phyloP scores from a whole-genome alignment of 2,329 filamentous ascomycete species.

The Zasmidium cellare region DNA sequence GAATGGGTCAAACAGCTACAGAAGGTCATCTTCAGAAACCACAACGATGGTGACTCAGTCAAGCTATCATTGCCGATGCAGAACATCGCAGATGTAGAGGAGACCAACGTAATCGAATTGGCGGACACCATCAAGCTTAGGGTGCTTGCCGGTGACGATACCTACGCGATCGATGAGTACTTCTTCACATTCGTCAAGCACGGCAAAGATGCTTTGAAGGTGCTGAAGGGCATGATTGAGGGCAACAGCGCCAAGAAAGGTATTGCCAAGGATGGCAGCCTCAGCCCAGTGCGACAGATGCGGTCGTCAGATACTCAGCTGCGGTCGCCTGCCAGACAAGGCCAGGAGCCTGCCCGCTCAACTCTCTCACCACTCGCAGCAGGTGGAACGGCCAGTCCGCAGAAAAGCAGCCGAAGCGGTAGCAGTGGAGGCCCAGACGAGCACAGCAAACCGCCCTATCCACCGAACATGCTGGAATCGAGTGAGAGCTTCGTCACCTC shows the following conservation, averaged over 20 bases:
- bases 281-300: slow-evolving; percentile 8
- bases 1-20: slow-evolving; percentile 96
- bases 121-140: slow-evolving; percentile 92
- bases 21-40: slow-evolving; percentile 90
- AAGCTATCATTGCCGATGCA: slow-evolving; percentile 89
- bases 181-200: slow-evolving; percentile 95
- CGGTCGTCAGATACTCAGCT: slow-evolving; percentile 21
- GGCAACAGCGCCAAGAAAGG: slow-evolving; percentile 50
- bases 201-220: slow-evolving; percentile 77
- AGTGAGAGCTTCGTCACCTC: slow-evolving; percentile 67
- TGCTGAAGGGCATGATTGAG: slow-evolving; percentile 72
- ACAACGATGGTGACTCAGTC: slow-evolving; percentile 95
- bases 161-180: slow-evolving; percentile 95
- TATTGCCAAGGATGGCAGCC: slow-evolving; percentile 10
- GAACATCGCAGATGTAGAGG: slow-evolving; percentile 89
- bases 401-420: slow-evolving; percentile 54
- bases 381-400: slow-evolving; percentile 13
- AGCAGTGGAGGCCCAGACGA: slow-evolving; percentile 50
- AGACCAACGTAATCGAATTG: slow-evolving; percentile 85
- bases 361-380: slow-evolving; percentile 45
- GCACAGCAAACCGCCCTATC: slow-evolving; percentile 47
- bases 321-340: neutral
- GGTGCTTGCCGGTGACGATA: slow-evolving; percentile 90
- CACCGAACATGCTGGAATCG: slow-evolving; percentile 60
- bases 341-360: slow-evolving; percentile 41